phyloP scores from a whole-genome alignment of 1,284 basidiomycete genomes.

The Cutaneotrichosporon sp. region DNA sequence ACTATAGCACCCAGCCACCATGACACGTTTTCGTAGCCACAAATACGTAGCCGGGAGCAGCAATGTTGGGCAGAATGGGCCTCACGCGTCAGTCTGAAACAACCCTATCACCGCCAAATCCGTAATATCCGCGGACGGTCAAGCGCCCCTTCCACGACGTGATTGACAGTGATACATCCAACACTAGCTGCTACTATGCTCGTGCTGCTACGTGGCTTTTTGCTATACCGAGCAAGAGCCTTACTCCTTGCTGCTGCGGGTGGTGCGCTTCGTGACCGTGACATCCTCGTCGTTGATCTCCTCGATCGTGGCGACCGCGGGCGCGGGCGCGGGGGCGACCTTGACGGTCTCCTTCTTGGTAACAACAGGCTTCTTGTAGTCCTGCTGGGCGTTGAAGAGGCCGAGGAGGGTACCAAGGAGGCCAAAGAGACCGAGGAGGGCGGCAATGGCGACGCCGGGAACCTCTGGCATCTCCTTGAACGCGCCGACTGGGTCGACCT shows the following conservation, averaged over 20 bases:
- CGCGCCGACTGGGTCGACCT: conserved; percentile 53
- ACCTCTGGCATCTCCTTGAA: conserved; percentile 79
- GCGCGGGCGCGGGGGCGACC: conserved; percentile 32
- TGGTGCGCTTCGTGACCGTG: conserved; percentile 35
- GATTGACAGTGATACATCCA: too few species aligned
- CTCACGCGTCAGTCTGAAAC: too few species aligned
- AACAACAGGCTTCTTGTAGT: conserved; percentile 21
- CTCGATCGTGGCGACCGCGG: conserved; percentile 21
- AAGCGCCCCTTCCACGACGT: too few species aligned
- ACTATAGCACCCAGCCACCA: too few species aligned
- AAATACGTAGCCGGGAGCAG: too few species aligned
- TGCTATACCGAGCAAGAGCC: background rate
- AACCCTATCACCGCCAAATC: too few species aligned
- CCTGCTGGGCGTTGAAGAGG: conserved; percentile 57
- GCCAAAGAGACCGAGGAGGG: conserved; percentile 70
- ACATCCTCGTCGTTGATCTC: conserved; percentile 20
- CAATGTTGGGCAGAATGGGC: too few species aligned
- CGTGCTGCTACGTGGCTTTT: background rate
- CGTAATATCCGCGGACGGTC: too few species aligned
- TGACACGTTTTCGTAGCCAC: too few species aligned
- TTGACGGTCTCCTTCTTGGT: conserved; percentile 43
- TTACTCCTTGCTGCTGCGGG: conserved; percentile 17
- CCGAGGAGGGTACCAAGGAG: conserved; percentile 75
- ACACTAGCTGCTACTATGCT: too few species aligned
- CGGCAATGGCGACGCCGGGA: conserved; percentile 66